phyloP scores from a whole-genome alignment of 2,329 filamentous ascomycete species.

The Amauroascus verrucosus region DNA sequence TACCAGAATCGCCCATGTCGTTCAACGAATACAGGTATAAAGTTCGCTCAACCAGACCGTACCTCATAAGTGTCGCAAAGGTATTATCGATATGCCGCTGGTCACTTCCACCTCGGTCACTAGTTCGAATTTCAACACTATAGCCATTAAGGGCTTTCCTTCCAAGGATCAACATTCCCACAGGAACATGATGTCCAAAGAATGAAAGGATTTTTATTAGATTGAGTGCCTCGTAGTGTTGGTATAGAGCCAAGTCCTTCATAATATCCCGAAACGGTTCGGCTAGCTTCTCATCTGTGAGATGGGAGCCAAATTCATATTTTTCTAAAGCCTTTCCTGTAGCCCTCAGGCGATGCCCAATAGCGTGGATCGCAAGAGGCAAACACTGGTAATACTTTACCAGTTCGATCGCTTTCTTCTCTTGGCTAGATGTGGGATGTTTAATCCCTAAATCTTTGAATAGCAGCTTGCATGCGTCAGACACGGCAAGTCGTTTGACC shows the following conservation, averaged over 20 bases:
- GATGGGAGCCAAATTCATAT: constrained; percentile 48
- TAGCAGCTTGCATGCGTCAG: constrained; percentile 52
- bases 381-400: constrained; percentile 55
- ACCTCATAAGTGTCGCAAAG: constrained; percentile 36
- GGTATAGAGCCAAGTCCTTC: constrained; percentile 34
- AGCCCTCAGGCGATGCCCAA: constrained; percentile 51
- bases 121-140: constrained; percentile 22
- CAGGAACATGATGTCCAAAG: constrained; percentile 54
- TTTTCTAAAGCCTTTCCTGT: constrained; percentile 52
- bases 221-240: constrained; percentile 48
- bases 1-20: constrained; percentile 14
- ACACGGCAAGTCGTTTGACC: constrained; percentile 45
- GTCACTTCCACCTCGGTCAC: constrained; percentile 20
- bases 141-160: constrained; percentile 21
- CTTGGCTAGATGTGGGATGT: constrained; percentile 46
- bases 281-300: constrained; percentile 46
- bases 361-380: constrained; percentile 58
- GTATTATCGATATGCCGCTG: constrained; percentile 37
- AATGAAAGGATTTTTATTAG: constrained; percentile 56
- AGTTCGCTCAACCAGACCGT: constrained; percentile 37
- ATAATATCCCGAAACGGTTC: constrained; percentile 41
- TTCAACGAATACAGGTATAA: constrained; percentile 25
- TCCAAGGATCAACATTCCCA: constrained; percentile 54
- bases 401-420: constrained; percentile 49
- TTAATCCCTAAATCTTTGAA: constrained; percentile 53